Percentiles rank a stretch among this genome's conserved stretches.
Evolutionary conservation across 768 basidiomycete species (phyloP).

Genomic region (Auriscalpium orientale): DNA sequence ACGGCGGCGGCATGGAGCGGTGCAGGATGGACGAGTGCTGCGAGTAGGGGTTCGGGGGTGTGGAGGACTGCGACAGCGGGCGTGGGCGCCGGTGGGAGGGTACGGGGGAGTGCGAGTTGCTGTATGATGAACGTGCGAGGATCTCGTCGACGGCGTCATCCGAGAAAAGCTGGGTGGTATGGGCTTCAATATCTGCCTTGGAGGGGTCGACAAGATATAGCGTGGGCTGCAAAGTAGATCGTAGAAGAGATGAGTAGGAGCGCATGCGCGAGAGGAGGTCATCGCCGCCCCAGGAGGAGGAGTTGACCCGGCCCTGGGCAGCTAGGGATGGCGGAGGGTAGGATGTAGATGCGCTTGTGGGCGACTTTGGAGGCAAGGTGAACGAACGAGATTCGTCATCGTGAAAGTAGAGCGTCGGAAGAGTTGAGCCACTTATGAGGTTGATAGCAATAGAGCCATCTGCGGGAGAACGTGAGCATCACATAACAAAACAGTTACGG

Average conservation of each 20-base stretch:
- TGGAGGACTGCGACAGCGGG: constrained; percentile 38
- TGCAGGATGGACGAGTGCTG: constrained; percentile 72
- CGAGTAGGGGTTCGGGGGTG: constrained; percentile 48
- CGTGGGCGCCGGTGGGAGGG: constrained; percentile 76
- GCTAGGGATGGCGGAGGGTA: constrained; percentile 56
- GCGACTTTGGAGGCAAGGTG: constrained; percentile 38
- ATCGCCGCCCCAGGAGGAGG: constrained; percentile 80
- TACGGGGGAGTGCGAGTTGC: constrained; percentile 72
- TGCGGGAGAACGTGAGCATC: constrained; percentile 26
- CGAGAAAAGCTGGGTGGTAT: constrained; percentile 75
- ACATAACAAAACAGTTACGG: constrained; percentile 14
- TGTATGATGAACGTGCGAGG: constrained; percentile 68
- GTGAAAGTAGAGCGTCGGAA: constrained; percentile 91
- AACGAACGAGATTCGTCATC: constrained; percentile 91
- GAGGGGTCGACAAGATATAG: constrained; percentile 92
- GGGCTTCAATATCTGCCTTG: constrained; percentile 84
- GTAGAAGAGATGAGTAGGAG: constrained; percentile 72
- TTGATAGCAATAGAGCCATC: constrained; percentile 88
- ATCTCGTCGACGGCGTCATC: constrained; percentile 88
- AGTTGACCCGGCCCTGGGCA: constrained; percentile 30
- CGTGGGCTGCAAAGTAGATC: constrained; percentile 78
- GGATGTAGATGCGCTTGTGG: constrained; percentile 35
- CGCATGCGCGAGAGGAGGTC: constrained; percentile 73
- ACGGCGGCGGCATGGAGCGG: constrained; percentile 55
- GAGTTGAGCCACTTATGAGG: constrained; percentile 75